Percentiles rank a stretch among this genome's conserved stretches.
Evolutionary conservation across 1,284 basidiomycete species (phyloP).

Genomic region (Pseudozyma sp.): DNA sequence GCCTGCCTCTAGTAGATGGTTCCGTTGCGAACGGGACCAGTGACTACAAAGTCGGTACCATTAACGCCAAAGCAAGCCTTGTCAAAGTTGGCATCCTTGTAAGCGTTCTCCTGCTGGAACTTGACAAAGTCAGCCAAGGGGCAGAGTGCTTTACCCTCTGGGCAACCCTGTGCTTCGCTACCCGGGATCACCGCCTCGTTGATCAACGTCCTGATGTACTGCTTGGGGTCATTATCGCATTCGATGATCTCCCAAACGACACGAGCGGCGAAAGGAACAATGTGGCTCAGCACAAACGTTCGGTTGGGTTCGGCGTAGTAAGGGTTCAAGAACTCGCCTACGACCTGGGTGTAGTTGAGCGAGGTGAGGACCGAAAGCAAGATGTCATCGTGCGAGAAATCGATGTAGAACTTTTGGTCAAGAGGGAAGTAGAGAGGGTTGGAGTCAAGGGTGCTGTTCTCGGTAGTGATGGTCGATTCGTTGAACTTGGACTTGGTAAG

Average conservation of each 20-base stretch:
- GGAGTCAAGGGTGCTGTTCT: slow-evolving; percentile 60
- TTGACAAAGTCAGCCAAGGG: slow-evolving; percentile 79
- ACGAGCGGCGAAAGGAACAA: slow-evolving; percentile 56
- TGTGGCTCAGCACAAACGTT: slow-evolving; percentile 52
- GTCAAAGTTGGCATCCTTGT: slow-evolving; percentile 59
- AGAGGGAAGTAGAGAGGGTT: slow-evolving; percentile 59
- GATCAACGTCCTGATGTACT: slow-evolving; percentile 81
- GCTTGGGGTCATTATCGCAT: slow-evolving; percentile 63
- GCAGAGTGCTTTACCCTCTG: slow-evolving; percentile 81
- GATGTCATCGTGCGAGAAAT: slow-evolving; percentile 64
- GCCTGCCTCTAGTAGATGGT: slow-evolving; percentile 32
- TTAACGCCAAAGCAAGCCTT: slow-evolving; percentile 59
- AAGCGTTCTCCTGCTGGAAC: slow-evolving; percentile 47
- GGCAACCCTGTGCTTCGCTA: slow-evolving; percentile 78
- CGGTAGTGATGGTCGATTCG: slow-evolving; percentile 43
- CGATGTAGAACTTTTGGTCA: slow-evolving; percentile 61
- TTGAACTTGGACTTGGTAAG: slow-evolving; percentile 49
- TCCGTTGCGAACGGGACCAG: slow-evolving; percentile 51
- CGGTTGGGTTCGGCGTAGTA: slow-evolving; percentile 38
- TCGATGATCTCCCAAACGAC: slow-evolving; percentile 57
- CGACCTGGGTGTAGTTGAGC: slow-evolving; percentile 62
- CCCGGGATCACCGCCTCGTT: slow-evolving; percentile 90
- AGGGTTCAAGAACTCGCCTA: slow-evolving; percentile 51
- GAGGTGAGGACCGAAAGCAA: slow-evolving; percentile 61
- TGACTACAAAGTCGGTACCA: slow-evolving; percentile 58